Evolutionary conservation across 129 eudicot species (phyloP).

Genomic region (Escallonia rubra): DNA sequence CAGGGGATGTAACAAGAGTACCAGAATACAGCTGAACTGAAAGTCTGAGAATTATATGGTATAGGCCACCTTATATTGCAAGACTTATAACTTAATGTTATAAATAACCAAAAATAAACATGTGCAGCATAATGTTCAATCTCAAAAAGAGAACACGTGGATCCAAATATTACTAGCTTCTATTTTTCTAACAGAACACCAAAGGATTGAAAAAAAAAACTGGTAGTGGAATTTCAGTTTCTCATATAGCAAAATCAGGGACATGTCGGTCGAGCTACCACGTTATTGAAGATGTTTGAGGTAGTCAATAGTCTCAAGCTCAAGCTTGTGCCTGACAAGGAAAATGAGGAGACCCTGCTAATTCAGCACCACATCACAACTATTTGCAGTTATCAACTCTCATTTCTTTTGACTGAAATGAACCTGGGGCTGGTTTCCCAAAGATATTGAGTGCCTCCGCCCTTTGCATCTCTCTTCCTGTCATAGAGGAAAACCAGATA

Average conservation of each 20-base stretch:
- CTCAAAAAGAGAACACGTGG: too few relatives aligned
- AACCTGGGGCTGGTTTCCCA: slow-evolving; percentile 39
- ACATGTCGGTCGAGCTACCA: too few relatives aligned
- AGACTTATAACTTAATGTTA: too few relatives aligned
- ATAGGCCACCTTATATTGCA: too few relatives aligned
- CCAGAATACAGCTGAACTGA: too few relatives aligned
- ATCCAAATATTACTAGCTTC: background rate
- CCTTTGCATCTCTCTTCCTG: slow-evolving; percentile 72
- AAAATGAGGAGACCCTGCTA: background rate
- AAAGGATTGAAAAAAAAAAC: background rate
- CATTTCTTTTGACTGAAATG: slow-evolving; percentile 34
- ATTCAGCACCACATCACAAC: background rate
- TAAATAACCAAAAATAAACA: background rate
- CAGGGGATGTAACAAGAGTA: too few relatives aligned
- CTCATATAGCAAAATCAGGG: background rate
- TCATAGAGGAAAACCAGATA: slow-evolving; percentile 13
- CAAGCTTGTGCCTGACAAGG: background rate
- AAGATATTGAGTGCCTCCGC: slow-evolving; percentile 52
- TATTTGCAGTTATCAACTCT: background rate
- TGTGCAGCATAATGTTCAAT: background rate
- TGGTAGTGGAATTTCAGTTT: background rate
- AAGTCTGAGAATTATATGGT: too few relatives aligned
- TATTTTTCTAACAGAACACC: background rate
- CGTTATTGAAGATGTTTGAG: background rate
- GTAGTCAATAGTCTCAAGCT: background rate